Conservation (phyloP, 768 basidiomycete genomes). For the Boletus pseudopeckii region DNA sequence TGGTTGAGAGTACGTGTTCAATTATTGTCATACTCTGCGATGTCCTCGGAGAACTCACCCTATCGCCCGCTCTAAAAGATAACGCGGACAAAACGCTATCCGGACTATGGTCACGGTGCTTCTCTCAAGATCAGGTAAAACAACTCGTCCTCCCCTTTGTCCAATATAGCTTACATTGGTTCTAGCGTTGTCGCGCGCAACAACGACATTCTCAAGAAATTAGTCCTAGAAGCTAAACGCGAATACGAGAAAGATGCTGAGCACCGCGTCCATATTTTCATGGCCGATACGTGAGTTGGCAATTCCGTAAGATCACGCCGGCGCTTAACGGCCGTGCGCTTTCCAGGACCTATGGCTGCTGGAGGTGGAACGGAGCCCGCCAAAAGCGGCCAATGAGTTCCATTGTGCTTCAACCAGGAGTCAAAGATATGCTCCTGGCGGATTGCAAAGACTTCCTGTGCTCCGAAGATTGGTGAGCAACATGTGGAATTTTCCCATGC, state of each 20-base stretch:
- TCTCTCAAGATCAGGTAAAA: slow-evolving; percentile 76
- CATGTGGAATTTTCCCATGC: slow-evolving; percentile 16
- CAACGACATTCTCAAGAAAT: slow-evolving; percentile 82
- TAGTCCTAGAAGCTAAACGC: slow-evolving; percentile 82
- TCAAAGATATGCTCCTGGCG: slow-evolving; percentile 85
- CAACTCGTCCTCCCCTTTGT: slow-evolving; percentile 9
- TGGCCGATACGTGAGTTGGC: slow-evolving; percentile 77
- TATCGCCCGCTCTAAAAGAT: slow-evolving; percentile 45
- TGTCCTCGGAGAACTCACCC: slow-evolving; percentile 20
- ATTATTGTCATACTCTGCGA: background rate
- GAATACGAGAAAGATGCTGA: slow-evolving; percentile 91
- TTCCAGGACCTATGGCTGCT: slow-evolving; percentile 63
- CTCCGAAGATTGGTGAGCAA: slow-evolving; percentile 78
- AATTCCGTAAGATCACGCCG: slow-evolving; percentile 4
- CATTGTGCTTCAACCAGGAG: slow-evolving; percentile 86
- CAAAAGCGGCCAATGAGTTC: slow-evolving; percentile 90
- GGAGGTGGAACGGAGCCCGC: slow-evolving; percentile 86
- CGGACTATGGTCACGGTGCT: slow-evolving; percentile 70
- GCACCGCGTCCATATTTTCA: slow-evolving; percentile 84
- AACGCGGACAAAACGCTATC: slow-evolving; percentile 73
- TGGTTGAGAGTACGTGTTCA: slow-evolving; percentile 67
- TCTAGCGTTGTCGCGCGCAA: slow-evolving; percentile 80
- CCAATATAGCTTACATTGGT: slow-evolving; percentile 13
- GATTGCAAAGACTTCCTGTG: slow-evolving; percentile 84
- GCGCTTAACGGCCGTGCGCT: slow-evolving; percentile 2